These are phyloP conservation scores for Globisporangium canariense DNA, from an alignment of 352 stramenopile species.

Conservation along the genomic window DNA sequence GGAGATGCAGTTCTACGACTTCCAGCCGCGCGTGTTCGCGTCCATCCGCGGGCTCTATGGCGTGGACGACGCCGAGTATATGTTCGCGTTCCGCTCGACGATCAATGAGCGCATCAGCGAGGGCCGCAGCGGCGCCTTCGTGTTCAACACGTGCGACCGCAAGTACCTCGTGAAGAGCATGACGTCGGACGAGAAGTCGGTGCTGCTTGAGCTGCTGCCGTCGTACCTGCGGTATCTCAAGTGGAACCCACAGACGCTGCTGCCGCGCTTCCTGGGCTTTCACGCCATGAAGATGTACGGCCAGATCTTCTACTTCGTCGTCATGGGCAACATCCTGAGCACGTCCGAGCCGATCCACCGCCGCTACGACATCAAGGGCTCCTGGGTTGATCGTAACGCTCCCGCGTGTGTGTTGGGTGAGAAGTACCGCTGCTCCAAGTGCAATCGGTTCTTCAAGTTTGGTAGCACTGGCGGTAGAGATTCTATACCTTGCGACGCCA, in stretches of 20 bases:
- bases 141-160: constrained; percentile 88
- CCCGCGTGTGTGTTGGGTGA: constrained; percentile 72
- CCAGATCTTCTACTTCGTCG: constrained; percentile 89
- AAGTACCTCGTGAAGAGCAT: constrained; percentile 92
- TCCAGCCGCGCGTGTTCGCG: constrained; percentile 78
- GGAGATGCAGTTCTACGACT: constrained; percentile 89
- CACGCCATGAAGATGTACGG: constrained; percentile 92
- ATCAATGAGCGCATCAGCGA: constrained; percentile 89
- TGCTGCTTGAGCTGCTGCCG: constrained; percentile 75
- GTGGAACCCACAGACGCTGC: constrained; percentile 81
- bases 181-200: constrained; percentile 71
- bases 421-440: constrained; percentile 81
- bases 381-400: constrained; percentile 85
- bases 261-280: constrained; percentile 89
- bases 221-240: constrained; percentile 85
- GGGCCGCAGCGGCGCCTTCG: constrained; percentile 84
- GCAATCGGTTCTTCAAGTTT: constrained; percentile 83
- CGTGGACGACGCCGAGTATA: constrained; percentile 77
- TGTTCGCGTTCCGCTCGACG: constrained; percentile 73
- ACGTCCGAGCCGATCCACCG: constrained; percentile 81
- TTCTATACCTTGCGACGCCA: constrained; percentile 37
- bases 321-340: constrained; percentile 91
- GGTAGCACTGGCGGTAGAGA: constrained; percentile 26
- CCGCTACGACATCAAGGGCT: constrained; percentile 91
- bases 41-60: constrained; percentile 64